phyloP scores from a whole-genome alignment of 768 basidiomycete species.

The Kwoniella dendrophila region DNA sequence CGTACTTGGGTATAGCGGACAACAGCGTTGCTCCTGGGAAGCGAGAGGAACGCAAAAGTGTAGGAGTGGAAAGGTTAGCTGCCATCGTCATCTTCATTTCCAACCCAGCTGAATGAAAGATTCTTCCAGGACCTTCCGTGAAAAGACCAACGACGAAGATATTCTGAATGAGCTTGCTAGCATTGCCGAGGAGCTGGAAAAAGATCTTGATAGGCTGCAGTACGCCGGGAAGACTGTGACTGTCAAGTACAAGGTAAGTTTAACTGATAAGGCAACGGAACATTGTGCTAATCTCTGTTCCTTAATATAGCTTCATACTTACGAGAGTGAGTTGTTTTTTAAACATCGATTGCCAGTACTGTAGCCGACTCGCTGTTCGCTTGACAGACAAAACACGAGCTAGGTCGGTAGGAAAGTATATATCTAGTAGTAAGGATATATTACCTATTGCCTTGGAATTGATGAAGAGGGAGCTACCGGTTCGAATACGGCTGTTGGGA shows the following conservation, averaged over 20 bases:
- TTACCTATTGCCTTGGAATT: constrained; percentile 81
- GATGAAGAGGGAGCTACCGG: constrained; percentile 74
- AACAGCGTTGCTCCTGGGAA: constrained; percentile 75
- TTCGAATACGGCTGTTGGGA: constrained; percentile 81
- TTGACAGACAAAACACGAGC: constrained; percentile 71
- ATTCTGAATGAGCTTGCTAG: constrained; percentile 78
- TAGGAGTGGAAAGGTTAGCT: constrained; percentile 80
- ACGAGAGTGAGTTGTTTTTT: constrained; percentile 64
- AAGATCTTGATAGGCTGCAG: constrained; percentile 73
- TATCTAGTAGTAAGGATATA: constrained; percentile 76
- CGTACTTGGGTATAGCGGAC: constrained; percentile 82
- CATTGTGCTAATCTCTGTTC: constrained; percentile 15
- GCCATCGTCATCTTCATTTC: not conserved
- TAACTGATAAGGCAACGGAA: not conserved
- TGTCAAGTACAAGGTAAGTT: constrained; percentile 74
- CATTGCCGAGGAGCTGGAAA: constrained; percentile 76
- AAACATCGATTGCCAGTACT: not conserved
- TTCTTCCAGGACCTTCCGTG: constrained; percentile 70
- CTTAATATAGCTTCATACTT: constrained; percentile 67
- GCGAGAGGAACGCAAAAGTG: constrained; percentile 84
- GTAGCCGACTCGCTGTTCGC: constrained; percentile 55
- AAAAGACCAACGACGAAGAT: constrained; percentile 66
- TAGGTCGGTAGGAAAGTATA: constrained; percentile 73
- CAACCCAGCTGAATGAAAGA: not conserved
- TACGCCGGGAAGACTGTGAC: constrained; percentile 89